phyloP scores from a whole-genome alignment of 2,329 filamentous ascomycete species.

The Ascochyta viciae-villosae region DNA sequence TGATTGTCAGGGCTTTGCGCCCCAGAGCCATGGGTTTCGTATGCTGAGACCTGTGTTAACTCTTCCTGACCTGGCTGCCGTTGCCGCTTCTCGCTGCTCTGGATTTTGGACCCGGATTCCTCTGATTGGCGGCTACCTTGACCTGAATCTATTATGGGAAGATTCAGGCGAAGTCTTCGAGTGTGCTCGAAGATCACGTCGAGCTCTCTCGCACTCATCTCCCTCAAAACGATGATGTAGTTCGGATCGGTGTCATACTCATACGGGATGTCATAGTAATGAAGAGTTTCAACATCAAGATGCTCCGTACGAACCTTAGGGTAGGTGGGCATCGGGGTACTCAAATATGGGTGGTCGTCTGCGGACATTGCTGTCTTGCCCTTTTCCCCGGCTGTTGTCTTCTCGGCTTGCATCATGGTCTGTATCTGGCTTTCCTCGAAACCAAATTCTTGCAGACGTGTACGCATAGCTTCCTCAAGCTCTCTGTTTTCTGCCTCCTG shows the following conservation, averaged over 20 bases:
- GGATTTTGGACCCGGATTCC: no score
- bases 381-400: constrained; percentile 43
- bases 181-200: constrained; percentile 60
- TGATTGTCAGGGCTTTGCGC: no score
- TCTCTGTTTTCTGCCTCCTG: constrained; percentile 49
- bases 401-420: constrained; percentile 56
- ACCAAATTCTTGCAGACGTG: constrained; percentile 53
- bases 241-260: constrained; percentile 56
- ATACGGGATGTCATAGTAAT: constrained; percentile 57
- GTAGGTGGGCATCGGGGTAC: constrained; percentile 51
- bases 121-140: no score
- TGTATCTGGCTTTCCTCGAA: constrained; percentile 58
- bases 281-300: constrained; percentile 55
- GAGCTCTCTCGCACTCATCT: constrained; percentile 57
- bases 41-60: no score
- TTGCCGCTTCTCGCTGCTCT: no score
- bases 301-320: constrained; percentile 56
- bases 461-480: constrained; percentile 55
- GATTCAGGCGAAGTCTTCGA: constrained; percentile 44
- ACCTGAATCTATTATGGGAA: no score
- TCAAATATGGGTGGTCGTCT: constrained; percentile 40
- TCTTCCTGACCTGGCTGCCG: no score
- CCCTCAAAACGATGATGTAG: constrained; percentile 59
- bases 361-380: constrained; percentile 38
- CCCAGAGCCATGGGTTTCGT: no score